Percentiles rank a stretch among this genome's conserved stretches.
phyloP scores from a whole-genome alignment of 768 basidiomycete species.

The Suillus americanus region DNA sequence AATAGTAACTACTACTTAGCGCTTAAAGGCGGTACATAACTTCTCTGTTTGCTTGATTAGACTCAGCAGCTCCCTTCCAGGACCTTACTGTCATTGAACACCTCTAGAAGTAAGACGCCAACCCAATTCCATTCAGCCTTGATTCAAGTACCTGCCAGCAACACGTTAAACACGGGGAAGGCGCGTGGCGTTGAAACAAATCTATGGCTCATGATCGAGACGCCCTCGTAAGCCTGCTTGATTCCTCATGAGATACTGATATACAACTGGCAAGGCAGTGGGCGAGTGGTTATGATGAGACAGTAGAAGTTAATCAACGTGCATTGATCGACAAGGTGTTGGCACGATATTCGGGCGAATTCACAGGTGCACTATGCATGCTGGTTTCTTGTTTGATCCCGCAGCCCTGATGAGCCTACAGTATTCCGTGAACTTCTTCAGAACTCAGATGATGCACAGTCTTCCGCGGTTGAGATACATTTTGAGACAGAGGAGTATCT shows the following conservation, averaged over 20 bases:
- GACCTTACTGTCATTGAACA: background rate
- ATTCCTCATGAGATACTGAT: background rate
- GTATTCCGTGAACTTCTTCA: conserved; percentile 87
- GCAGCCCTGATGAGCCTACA: conserved; percentile 13
- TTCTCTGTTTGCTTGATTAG: background rate
- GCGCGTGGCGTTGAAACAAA: conserved; percentile 13
- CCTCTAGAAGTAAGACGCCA: background rate
- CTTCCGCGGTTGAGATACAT: conserved; percentile 72
- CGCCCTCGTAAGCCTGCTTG: conserved; percentile 23
- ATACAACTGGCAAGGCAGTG: conserved; percentile 33
- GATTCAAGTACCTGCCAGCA: conserved; percentile 6
- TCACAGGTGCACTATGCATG: conserved; percentile 53
- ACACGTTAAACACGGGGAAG: conserved; percentile 11
- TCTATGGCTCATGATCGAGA: conserved; percentile 31
- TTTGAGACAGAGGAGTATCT: conserved; percentile 66
- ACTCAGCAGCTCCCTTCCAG: background rate
- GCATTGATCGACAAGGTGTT: conserved; percentile 98
- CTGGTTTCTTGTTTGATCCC: background rate
- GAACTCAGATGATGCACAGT: conserved; percentile 92
- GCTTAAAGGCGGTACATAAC: background rate
- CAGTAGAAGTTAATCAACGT: conserved; percentile 91
- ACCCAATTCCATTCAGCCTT: conserved; percentile 3
- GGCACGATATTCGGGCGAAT: conserved; percentile 93
- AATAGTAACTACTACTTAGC: background rate
- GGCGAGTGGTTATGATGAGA: conserved; percentile 69